These are phyloP conservation scores for Torulaspora quercuum DNA, from an alignment of 805 yeast genomes.

Conservation along the genomic window DNA sequence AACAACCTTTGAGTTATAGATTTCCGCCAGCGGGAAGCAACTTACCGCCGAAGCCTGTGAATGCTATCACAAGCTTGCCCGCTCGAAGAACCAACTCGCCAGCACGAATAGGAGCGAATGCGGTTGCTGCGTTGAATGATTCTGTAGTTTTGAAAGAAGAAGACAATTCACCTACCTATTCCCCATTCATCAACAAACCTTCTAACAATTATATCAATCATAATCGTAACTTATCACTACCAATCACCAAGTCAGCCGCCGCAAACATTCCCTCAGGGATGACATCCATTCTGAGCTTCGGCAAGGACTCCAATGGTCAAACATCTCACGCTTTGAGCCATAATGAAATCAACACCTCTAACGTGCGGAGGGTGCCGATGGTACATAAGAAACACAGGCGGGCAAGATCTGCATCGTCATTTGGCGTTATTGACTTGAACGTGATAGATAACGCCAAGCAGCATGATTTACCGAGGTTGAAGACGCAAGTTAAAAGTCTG, in stretches of 20 bases:
- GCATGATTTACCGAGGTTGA: constrained; percentile 8
- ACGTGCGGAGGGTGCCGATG: constrained; percentile 14
- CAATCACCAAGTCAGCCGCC: constrained; percentile 13
- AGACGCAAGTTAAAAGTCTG: constrained; percentile 6
- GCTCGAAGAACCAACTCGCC: constrained; percentile 54
- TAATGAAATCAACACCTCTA: neutral
- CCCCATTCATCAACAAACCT: constrained; percentile 5
- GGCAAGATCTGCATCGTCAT: constrained; percentile 28
- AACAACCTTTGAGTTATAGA: constrained; percentile 19
- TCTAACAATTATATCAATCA: constrained; percentile 8
- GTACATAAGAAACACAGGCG: constrained; percentile 27
- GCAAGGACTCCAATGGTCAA: constrained; percentile 6
- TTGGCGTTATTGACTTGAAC: constrained; percentile 34
- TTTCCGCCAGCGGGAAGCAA: constrained; percentile 22
- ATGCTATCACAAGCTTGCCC: constrained; percentile 3
- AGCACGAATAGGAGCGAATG: constrained; percentile 68
- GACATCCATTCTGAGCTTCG: constrained; percentile 26
- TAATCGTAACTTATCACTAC: constrained; percentile 26
- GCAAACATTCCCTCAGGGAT: constrained; percentile 19
- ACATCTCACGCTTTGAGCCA: constrained; percentile 1
- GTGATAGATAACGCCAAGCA: constrained; percentile 22
- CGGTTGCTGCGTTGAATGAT: constrained; percentile 51
- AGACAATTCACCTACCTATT: constrained; percentile 7
- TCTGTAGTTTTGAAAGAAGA: constrained; percentile 30
- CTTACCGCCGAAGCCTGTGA: constrained; percentile 12